Base-by-base conservation (phyloP, 2,329 filamentous ascomycete genomes). In the Phaeomoniella chlamydospora region DNA sequence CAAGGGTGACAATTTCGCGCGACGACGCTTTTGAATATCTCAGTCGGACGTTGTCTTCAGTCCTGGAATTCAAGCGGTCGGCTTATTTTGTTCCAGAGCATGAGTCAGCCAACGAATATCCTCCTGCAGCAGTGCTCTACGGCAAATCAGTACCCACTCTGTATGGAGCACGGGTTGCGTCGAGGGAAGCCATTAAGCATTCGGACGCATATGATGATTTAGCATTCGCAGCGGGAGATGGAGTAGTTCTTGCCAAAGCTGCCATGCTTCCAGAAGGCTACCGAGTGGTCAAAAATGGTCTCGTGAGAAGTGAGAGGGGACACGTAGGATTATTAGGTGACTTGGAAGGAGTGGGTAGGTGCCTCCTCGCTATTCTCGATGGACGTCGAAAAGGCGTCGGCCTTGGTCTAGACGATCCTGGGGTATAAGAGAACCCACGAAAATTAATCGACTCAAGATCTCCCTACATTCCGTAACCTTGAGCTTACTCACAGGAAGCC, bases 321-420 rank as follows among this genome's bases (percentile, higher is more conserved):
- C 88, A 96, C 59, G 79, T 94, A 22, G 86, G 82, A 1, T 66
- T 96, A 49, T 57, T 94, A 18, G 87, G 87, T 1, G 87, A 94
- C 60, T 53, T 94, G 43, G 76, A 82, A 42, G 84, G 79, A 0
- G 77, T 94, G 1, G 86, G 85, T 0, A 70, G 66, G 47, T 86
- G 81, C 43, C 55, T 94, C 19, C 64, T 67, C 46, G 82, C 80
- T 9, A 56, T 94, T 11, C 50, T 77, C 0, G 66, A 69, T 37
- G 86, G 77, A 1, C 66, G 82, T 37, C 63, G 59, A 40, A 81
- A 77, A 53, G 80, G 85, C 0, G 80, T 93, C 45, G 85, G 86
- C 2, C 44, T 77, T 40, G 72, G 77, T 15, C 29, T 37, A n/a
- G 18, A 34, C n/a, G n/a, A n/a, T n/a, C n/a, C n/a, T n/a, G n/a